phyloP scores from a whole-genome alignment of 768 basidiomycete genomes.

The Mycena capillaripes region DNA sequence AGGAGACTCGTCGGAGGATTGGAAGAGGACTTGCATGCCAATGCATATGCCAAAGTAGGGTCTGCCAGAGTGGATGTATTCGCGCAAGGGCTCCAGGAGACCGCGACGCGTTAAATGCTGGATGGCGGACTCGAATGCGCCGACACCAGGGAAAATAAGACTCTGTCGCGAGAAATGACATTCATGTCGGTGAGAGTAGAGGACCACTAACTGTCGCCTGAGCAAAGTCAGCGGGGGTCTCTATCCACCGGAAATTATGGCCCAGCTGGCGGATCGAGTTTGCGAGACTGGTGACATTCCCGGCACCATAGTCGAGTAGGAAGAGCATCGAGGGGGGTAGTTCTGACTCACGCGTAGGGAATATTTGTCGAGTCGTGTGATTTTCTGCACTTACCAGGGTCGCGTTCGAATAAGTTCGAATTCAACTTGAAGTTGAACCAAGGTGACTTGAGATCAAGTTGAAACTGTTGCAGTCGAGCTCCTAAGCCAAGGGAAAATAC shows the following conservation, averaged over 20 bases:
- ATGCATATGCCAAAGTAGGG: slow-evolving; percentile 99
- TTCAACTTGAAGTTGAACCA: no score
- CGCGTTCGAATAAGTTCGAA: no score
- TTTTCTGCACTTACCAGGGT: no score
- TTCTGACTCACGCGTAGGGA: not conserved
- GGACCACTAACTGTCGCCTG: slow-evolving; percentile 84
- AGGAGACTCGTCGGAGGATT: slow-evolving; percentile 85
- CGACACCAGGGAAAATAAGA: slow-evolving; percentile 97
- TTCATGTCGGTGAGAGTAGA: slow-evolving; percentile 26
- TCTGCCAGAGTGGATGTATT: slow-evolving; percentile 87
- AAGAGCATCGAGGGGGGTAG: no score
- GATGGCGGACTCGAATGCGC: slow-evolving; percentile 92
- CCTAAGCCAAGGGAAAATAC: no score
- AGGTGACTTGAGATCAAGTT: no score
- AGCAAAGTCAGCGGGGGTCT: slow-evolving; percentile 82
- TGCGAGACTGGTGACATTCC: slow-evolving; percentile 93
- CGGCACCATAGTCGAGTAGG: slow-evolving; percentile 97
- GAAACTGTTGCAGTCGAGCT: no score
- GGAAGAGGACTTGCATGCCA: slow-evolving; percentile 97
- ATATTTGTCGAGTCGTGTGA: no score
- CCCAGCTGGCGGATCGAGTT: slow-evolving; percentile 91
- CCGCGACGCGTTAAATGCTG: slow-evolving; percentile 79
- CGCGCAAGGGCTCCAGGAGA: slow-evolving; percentile 82
- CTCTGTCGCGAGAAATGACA: slow-evolving; percentile 63
- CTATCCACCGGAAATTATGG: slow-evolving; percentile 91